phyloP scores from a whole-genome alignment of 352 stramenopile species.

The Phytophthora rubi region DNA sequence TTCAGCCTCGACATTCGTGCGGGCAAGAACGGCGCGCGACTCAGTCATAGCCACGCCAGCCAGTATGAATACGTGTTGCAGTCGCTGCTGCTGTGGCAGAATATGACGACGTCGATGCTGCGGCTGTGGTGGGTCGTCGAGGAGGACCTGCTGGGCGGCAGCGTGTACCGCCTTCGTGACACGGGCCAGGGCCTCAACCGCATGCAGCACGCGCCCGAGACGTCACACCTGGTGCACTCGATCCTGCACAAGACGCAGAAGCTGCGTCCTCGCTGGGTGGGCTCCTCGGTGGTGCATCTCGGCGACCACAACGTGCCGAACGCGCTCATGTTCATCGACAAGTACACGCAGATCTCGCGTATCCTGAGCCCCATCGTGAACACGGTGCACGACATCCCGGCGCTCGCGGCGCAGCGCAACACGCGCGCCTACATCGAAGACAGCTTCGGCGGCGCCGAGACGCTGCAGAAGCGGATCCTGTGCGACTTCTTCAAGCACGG shows the following conservation, averaged over 20 bases:
- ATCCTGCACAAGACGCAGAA: constrained; percentile 62
- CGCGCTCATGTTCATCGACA: constrained; percentile 96
- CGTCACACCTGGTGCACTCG: constrained; percentile 55
- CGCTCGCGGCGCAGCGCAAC: constrained; percentile 48
- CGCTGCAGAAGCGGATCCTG: constrained; percentile 86
- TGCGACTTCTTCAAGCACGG: constrained; percentile 94
- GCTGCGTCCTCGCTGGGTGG: constrained; percentile 71
- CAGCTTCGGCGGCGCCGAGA: constrained; percentile 66
- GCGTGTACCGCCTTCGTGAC: constrained; percentile 64
- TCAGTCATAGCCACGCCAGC: constrained; percentile 62
- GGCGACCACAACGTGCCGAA: constrained; percentile 97
- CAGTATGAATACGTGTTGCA: constrained; percentile 77
- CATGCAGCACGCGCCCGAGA: constrained; percentile 69
- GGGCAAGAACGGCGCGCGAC: constrained; percentile 62
- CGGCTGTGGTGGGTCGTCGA: constrained; percentile 72
- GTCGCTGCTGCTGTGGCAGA: constrained; percentile 67
- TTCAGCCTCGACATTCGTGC: constrained; percentile 66
- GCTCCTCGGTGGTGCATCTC: constrained; percentile 92
- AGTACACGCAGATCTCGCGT: constrained; percentile 92
- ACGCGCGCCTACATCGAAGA: constrained; percentile 76
- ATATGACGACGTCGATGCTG: constrained; percentile 68
- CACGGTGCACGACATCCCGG: constrained; percentile 57
- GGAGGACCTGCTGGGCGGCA: constrained; percentile 60
- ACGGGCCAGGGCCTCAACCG: constrained; percentile 74
- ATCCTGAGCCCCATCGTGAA: constrained; percentile 73